Evolutionary conservation across 2,329 filamentous ascomycete genomes (phyloP).

Genomic region (Cercospora brassicicola): DNA sequence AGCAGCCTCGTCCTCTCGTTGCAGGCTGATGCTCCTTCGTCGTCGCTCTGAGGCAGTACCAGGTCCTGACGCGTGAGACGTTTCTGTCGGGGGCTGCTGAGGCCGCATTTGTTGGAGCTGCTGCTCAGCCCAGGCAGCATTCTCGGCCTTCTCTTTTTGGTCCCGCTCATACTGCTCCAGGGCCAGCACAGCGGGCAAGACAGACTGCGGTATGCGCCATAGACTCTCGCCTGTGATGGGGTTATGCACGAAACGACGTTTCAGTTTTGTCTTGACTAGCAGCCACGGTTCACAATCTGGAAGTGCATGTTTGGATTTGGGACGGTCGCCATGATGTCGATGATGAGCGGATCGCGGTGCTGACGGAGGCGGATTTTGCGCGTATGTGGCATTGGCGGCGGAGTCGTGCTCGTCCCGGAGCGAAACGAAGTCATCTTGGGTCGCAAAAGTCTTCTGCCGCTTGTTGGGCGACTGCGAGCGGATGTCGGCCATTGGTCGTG

Average conservation of each 20-base stretch:
- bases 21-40: constrained; percentile 36
- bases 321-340: constrained; percentile 63
- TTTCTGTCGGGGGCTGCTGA: constrained; percentile 16
- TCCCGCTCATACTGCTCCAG: constrained; percentile 73
- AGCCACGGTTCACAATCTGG: constrained; percentile 84
- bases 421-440: constrained; percentile 33
- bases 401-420: constrained; percentile 26
- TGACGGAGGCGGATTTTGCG: neutral
- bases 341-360: neutral
- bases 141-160: constrained; percentile 52
- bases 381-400: neutral
- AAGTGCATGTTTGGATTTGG: constrained; percentile 75
- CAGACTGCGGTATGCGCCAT: constrained; percentile 88
- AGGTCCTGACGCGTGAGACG: constrained; percentile 24
- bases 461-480: constrained; percentile 32
- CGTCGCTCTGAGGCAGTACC: constrained; percentile 24
- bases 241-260: constrained; percentile 88
- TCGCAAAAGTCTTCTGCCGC: constrained; percentile 25
- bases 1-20: constrained; percentile 40
- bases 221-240: constrained; percentile 81
- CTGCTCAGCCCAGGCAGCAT: constrained; percentile 37
- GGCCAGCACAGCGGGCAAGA: constrained; percentile 71
- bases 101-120: constrained; percentile 34
- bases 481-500: constrained; percentile 15
- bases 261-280: constrained; percentile 87